Base-by-base conservation (phyloP, 1,284 basidiomycete species). In the Cutaneotrichosporon dermatis region DNA sequence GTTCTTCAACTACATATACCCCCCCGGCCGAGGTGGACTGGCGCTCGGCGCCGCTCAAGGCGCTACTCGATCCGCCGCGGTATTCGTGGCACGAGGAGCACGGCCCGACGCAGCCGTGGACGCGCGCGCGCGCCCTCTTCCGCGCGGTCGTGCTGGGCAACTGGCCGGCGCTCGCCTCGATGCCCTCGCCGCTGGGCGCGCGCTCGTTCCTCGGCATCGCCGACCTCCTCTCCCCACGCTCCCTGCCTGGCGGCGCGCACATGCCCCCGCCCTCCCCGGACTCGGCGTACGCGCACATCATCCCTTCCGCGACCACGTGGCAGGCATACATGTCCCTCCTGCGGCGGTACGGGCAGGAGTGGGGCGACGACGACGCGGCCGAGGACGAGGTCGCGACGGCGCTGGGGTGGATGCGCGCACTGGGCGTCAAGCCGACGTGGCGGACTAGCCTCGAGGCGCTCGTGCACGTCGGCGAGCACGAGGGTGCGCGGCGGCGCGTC, bases 341-440 rank as follows among this genome's bases (percentile, higher is more conserved):
- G 10, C 85, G 84, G 0, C 73, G 83, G 4, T 80, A 75, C 1
- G 80, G 80, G 1, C 78, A 82, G 3, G 71, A 76, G 0, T 52
- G 34, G 9, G 52, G 36, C 25, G 39, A 16, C 15, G 50, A 16
- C 5, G 50, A 35, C 3, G 50, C 50, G 2, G 50, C 39, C 4
- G 40, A 40, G 15, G 46, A 25, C 5, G 57, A 54, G 37, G 41
- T 59, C 2, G 46, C 48, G 11, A 85, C 88, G 69, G 80, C 82
- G 3, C 77, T 94, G 2, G 85, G 83, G 5, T 92, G 90, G 88
- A 91, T 91, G 89, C 82, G 83, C 3, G 79, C 79, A 16, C 69
- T 90, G 12, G 74, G 75, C 0, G 76, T 92, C 11, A 44, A 52
- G 33, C 89, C 89, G 0, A 78, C 77, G 6, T 74, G 71, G 33